Evolutionary conservation across 208 protist genomes (phyloP), one percentile per base, ranked within the genome.

Genomic region (Leishmania braziliensis): DNA sequence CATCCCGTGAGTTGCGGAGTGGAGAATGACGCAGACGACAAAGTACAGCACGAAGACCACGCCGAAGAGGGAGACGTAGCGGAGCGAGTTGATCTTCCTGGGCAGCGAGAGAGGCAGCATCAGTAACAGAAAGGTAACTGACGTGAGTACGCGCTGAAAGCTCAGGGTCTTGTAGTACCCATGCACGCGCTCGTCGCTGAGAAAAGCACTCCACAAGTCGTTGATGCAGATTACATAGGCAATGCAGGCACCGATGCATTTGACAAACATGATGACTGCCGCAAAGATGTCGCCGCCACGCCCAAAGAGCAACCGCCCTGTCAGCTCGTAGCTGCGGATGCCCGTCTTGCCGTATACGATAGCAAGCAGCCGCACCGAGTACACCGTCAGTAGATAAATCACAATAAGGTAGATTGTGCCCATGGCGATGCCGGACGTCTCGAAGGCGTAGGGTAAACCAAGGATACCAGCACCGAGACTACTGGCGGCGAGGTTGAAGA

Each of bases 71-170:
- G 91, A 96, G 60, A 93, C 81, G 84, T 93, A 95, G 36, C 94
- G 90, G 8, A 96, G 85, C 14, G 94, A 93, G 80, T 97, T 96
- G 73, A 97, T 93, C 46, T 83, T 77, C 53, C 92, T 89, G 18
- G 90, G 90, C 74, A 95, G 75, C 33, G 92, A 93, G 48, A 95
- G 83, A 6, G 92, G 93, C 36, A 95, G 80, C 93, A 97, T 95
- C 69, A 94, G 75, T 14, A 91, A 39, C 5, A 94, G 26, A 65
- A 91, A 95, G 4, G 86, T 87, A 29, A 94, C 62, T 43, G 80
- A 83, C 39, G 87, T 94, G 51, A 92, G 46, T 5, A 92, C 43
- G 26, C 83, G 86, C 60, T 80, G 80, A 50, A 90, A 92, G 66
- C 63, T 75, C 0, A 75, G 9, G 26, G 63, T 84, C 3, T 63